Evolutionary conservation across 208 protist genomes (phyloP).

Genomic region (Porcisia hertigi): DNA sequence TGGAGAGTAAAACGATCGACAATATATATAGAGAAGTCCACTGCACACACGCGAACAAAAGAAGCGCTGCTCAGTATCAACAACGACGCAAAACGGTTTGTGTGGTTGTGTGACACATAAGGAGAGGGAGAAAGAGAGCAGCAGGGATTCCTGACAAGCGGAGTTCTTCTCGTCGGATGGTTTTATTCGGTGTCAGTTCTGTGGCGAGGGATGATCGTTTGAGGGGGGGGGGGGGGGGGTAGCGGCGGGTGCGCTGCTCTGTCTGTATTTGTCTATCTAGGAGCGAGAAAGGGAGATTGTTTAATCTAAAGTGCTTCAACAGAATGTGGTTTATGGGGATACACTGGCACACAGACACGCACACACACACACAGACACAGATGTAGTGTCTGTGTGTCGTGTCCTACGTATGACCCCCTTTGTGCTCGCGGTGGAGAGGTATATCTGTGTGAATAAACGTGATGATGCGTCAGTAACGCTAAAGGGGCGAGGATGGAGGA

Average conservation of each 20-base stretch:
- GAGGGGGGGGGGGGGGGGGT: neutral
- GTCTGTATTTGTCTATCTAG: constrained; percentile 10
- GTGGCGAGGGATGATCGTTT: neutral
- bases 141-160: neutral
- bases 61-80: too few relatives aligned
- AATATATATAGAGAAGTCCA: too few relatives aligned
- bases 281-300: neutral
- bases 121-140: too few relatives aligned
- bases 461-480: neutral
- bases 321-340: neutral
- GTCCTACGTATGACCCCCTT: too few relatives aligned
- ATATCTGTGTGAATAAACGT: neutral
- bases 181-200: neutral
- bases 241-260: neutral
- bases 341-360: neutral
- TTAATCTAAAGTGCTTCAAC: constrained; percentile 4
- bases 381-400: neutral
- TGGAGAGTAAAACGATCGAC: too few relatives aligned
- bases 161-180: neutral
- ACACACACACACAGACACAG: neutral
- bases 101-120: neutral
- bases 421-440: neutral
- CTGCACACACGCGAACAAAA: too few relatives aligned
- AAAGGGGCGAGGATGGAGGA: neutral
- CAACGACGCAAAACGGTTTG: neutral